A percentile compares a stretch with the other conserved stretches of the same genome.
These are phyloP conservation scores for Fibroporia radiculosa DNA, from an alignment of 768 basidiomycete species.

Conservation along the genomic window DNA sequence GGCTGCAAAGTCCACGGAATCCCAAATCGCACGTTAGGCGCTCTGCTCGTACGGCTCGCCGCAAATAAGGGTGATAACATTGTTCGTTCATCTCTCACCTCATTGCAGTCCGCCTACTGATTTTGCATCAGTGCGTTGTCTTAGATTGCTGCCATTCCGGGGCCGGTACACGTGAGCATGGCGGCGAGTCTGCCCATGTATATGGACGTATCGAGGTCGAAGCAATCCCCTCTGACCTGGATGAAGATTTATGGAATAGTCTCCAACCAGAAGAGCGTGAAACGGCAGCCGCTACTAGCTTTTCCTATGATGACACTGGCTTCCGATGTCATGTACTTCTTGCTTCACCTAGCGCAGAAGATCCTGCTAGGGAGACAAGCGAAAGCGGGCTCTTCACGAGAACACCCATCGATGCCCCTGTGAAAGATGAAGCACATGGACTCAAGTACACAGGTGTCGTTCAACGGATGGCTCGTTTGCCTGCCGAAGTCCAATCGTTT, in stretches of 20 bases:
- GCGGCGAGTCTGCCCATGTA: too few relatives aligned
- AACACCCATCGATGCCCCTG: too few relatives aligned
- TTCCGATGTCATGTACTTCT: slow-evolving; percentile 14
- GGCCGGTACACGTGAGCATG: slow-evolving; percentile 29
- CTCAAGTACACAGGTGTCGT: too few relatives aligned
- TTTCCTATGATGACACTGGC: slow-evolving; percentile 1
- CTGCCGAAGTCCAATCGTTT: too few relatives aligned
- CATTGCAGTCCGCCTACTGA: background rate
- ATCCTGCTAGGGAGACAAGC: slow-evolving; percentile 14
- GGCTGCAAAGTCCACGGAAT: slow-evolving; percentile 19
- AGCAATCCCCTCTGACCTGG: too few relatives aligned
- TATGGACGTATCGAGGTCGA: too few relatives aligned
- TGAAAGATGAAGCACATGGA: too few relatives aligned
- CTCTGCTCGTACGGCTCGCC: slow-evolving; percentile 30
- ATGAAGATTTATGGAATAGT: too few relatives aligned
- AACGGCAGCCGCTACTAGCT: background rate
- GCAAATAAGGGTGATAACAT: slow-evolving; percentile 35
- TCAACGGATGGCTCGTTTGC: too few relatives aligned
- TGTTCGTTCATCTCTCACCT: slow-evolving; percentile 18
- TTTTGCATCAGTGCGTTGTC: slow-evolving; percentile 31
- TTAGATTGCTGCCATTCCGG: slow-evolving; percentile 40
- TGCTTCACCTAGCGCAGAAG: slow-evolving; percentile 10
- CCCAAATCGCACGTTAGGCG: slow-evolving; percentile 36
- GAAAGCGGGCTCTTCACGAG: slow-evolving; percentile 21
- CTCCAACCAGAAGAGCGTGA: too few relatives aligned